Conservation (phyloP, 768 basidiomycete species). For the Clavulina sp. region DNA sequence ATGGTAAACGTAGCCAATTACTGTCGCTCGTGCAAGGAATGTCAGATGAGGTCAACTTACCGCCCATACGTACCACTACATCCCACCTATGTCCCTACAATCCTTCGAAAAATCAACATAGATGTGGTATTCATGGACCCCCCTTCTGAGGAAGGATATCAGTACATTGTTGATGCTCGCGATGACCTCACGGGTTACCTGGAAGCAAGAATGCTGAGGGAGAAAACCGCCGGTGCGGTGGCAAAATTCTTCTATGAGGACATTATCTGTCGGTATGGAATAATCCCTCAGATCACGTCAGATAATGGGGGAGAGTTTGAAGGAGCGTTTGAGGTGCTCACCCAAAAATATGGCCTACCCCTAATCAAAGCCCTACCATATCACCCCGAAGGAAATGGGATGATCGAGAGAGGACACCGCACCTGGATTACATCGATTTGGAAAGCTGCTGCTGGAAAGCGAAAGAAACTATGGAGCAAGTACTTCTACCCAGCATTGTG, state of each 20-base stretch:
- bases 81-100: not conserved
- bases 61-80: not conserved
- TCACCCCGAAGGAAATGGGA: not conserved
- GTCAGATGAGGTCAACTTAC: not conserved
- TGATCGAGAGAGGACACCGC: not conserved
- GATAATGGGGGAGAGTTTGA: conserved; percentile 11
- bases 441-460: not conserved
- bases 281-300: not conserved
- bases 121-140: not conserved
- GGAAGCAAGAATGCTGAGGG: not conserved
- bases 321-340: conserved; percentile 13
- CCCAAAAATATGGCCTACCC: conserved; percentile 15
- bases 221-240: not conserved
- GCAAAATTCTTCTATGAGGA: not conserved
- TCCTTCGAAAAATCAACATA: not conserved
- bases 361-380: conserved; percentile 18
- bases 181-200: not conserved
- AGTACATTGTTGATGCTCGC: not conserved
- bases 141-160: not conserved
- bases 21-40: not conserved
- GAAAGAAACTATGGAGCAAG: conserved; percentile 16
- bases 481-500: conserved; percentile 13
- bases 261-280: not conserved
- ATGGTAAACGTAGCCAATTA: not conserved
- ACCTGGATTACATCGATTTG: not conserved